A percentile compares a stretch with the other conserved stretches of the same genome.
Evolutionary conservation across 305 asterid genomes (phyloP).

Genomic region (Rubia balearica): DNA sequence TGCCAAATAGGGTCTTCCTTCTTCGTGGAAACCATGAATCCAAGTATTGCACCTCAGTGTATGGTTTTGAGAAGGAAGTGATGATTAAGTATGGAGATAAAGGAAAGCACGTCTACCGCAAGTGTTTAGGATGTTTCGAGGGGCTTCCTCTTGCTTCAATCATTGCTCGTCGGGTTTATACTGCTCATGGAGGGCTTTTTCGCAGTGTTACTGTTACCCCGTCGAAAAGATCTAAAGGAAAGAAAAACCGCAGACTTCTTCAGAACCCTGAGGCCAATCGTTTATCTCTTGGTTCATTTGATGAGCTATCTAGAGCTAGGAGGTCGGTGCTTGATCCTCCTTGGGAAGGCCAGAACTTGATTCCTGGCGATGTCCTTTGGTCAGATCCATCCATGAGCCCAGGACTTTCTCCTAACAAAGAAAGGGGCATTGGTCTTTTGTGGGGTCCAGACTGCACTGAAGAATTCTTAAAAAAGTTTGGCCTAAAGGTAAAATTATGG

Average conservation of each 20-base stretch:
- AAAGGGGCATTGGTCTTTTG: conserved; percentile 91
- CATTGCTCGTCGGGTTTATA: conserved; percentile 70
- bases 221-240: conserved; percentile 65
- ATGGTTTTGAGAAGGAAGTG: conserved; percentile 93
- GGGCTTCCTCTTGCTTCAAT: conserved; percentile 95
- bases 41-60: conserved; percentile 89
- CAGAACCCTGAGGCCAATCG: conserved; percentile 40
- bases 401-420: conserved; percentile 83
- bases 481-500: conserved; percentile 46
- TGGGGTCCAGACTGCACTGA: conserved; percentile 97
- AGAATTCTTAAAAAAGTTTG: conserved; percentile 65
- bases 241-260: conserved; percentile 63
- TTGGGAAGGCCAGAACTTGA: conserved; percentile 87
- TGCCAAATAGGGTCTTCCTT: conserved; percentile 75
- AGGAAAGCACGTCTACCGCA: conserved; percentile 86
- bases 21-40: conserved; percentile 97
- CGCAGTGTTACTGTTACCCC: conserved; percentile 59
- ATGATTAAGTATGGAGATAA: conserved; percentile 59
- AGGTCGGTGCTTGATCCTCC: conserved; percentile 98
- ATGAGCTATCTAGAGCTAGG: conserved; percentile 83
- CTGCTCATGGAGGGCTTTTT: conserved; percentile 95
- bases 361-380: conserved; percentile 96
- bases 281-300: conserved; percentile 73
- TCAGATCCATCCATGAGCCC: conserved; percentile 83
- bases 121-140: conserved; percentile 93